Percentiles rank a stretch among this genome's conserved stretches.
Conservation (phyloP, 202 grass and related monocot species). For the Elaeis oleifera region DNA sequence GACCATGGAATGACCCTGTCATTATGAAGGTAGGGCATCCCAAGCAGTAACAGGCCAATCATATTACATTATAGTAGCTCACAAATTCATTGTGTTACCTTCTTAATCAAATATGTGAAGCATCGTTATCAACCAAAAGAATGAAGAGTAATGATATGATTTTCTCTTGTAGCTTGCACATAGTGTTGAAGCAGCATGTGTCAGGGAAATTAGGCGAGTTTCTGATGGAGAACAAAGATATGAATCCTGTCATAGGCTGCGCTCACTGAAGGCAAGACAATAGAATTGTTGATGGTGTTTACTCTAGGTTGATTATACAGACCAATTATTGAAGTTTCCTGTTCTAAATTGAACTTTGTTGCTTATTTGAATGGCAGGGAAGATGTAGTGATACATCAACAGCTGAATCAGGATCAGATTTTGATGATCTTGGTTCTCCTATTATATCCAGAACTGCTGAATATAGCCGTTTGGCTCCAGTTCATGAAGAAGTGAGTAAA, state of each 20-base stretch:
- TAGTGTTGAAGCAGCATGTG: slow-evolving; percentile 47
- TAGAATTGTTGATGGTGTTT: too few relatives aligned
- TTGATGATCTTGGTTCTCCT: slow-evolving; percentile 82
- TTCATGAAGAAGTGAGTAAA: slow-evolving; percentile 73
- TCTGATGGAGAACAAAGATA: slow-evolving; percentile 56
- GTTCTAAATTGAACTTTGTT: not conserved
- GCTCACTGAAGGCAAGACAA: slow-evolving; percentile 49
- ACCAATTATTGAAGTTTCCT: too few relatives aligned
- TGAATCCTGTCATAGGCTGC: slow-evolving; percentile 23
- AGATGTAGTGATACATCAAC: slow-evolving; percentile 59
- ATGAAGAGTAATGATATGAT: slow-evolving; percentile 10
- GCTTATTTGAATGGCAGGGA: slow-evolving; percentile 26
- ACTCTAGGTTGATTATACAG: too few relatives aligned
- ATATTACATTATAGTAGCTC: too few relatives aligned
- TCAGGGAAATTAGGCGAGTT: slow-evolving; percentile 45
- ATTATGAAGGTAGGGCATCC: slow-evolving; percentile 21
- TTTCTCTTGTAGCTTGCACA: slow-evolving; percentile 53
- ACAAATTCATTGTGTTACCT: too few relatives aligned
- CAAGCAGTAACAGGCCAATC: too few relatives aligned
- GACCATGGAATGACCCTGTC: slow-evolving; percentile 83
- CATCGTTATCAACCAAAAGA: not conserved
- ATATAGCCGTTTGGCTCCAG: slow-evolving; percentile 62
- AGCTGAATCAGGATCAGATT: slow-evolving; percentile 82
- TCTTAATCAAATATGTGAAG: not conserved
- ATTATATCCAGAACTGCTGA: slow-evolving; percentile 45